Base-by-base conservation (phyloP, 176 grass and related monocot species). In the Puccinellia tenuiflora region DNA sequence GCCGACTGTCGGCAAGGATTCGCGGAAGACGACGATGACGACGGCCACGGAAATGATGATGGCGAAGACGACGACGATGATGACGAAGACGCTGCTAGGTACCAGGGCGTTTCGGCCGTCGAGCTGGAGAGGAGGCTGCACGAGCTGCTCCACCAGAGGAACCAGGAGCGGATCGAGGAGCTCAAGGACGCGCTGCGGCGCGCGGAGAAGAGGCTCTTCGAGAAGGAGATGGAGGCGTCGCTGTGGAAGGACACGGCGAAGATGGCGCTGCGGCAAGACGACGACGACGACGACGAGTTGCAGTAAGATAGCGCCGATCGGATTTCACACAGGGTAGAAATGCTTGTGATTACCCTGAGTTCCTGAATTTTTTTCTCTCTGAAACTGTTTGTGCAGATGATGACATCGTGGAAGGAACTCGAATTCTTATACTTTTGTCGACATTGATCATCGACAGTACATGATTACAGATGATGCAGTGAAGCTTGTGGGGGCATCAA, bases 111-210 rank as follows among this genome's bases (percentile, higher is more conserved):
- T 0, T 79, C 65, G 39, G 78, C 86, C 0, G 0, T 91, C 0
- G 86, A 79, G 86, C 56, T 91, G 66, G 90, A 88, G 86, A 81
- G 90, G 38, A 50, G 90, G 73, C 86, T 91, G 25, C 86, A 88
- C 40, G 86, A 88, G 46, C 85, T 91, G 47, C 90, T 91, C 71
- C 90, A 91, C 2, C 78, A 81, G 53, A n/a, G 85, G 56, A 85
- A 88, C 62, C 82, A 77, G 67, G 82, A 88, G 1, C 46, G 82
- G n/a, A 91, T 91, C 2, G 82, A 82, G 26, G 86, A 88, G 73
- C 71, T 91, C 78, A 86, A 91, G 34, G 25, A 38, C 0, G 86
- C 86, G 30, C 50, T 91, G 66, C 78, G 56, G n/a, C 9, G 86
- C 9, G 67, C 83, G 0, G 86, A 91, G 86, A 73, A 46, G 65